Evolutionary conservation across 2,329 filamentous ascomycete species (phyloP).

Genomic region (Fusarium subtropicale): DNA sequence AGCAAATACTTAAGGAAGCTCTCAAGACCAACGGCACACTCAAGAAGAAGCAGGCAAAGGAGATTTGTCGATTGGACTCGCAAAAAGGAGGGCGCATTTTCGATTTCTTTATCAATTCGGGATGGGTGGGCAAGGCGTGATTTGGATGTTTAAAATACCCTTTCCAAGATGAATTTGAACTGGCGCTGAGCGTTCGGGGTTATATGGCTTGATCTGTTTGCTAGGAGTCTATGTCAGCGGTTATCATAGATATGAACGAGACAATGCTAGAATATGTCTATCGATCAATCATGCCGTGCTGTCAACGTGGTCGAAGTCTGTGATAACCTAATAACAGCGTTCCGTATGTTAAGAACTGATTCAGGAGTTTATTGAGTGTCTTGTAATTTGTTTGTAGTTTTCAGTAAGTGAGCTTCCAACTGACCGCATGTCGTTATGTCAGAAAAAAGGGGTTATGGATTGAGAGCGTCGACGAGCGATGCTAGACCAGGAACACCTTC

Average conservation of each 20-base stretch:
- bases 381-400: too few species aligned
- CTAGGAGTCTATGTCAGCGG: conserved; percentile 3
- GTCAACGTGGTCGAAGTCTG: not conserved
- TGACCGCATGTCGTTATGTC: too few species aligned
- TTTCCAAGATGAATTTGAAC: conserved; percentile 30
- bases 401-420: too few species aligned
- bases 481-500: too few species aligned
- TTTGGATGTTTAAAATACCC: conserved; percentile 43
- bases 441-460: too few species aligned
- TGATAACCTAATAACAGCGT: not conserved
- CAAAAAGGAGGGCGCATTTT: conserved; percentile 89
- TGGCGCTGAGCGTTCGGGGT: conserved; percentile 34
- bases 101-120: conserved; percentile 93
- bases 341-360: not conserved
- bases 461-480: too few species aligned
- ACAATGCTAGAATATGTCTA: conserved; percentile 1
- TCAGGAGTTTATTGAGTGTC: not conserved
- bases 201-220: not conserved
- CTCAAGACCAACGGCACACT: conserved; percentile 87
- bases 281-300: not conserved
- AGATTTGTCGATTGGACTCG: conserved; percentile 84
- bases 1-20: conserved; percentile 89
- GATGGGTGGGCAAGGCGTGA: conserved; percentile 89
- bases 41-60: conserved; percentile 93
- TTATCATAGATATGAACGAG: conserved; percentile 20